phyloP scores from a whole-genome alignment of 2,329 filamentous ascomycete species.

The Colletotrichum ledebouriae region DNA sequence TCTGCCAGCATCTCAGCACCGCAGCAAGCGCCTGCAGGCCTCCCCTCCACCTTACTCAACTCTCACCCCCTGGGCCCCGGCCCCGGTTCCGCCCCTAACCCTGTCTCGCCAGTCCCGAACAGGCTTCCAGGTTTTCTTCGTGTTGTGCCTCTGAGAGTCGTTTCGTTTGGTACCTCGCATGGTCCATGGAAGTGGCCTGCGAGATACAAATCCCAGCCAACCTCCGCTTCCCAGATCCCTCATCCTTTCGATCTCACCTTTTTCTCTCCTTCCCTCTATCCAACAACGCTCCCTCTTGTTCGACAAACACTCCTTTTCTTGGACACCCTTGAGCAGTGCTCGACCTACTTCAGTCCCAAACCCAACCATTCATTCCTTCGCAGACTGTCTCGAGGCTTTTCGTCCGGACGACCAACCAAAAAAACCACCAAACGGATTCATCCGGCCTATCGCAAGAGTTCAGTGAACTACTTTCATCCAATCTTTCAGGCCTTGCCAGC shows the following conservation, averaged over 20 bases:
- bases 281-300: constrained; percentile 42
- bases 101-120: constrained; percentile 39
- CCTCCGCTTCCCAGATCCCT: constrained; percentile 32
- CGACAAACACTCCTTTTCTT: constrained; percentile 39
- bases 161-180: constrained; percentile 2
- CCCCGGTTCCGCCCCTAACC: constrained; percentile 35
- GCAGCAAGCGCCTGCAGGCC: constrained; percentile 5
- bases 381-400: constrained; percentile 30
- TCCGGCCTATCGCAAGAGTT: constrained; percentile 38
- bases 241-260: constrained; percentile 6
- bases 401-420: constrained; percentile 23
- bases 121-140: constrained; percentile 17
- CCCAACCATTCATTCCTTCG: constrained; percentile 39
- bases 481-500: constrained; percentile 30
- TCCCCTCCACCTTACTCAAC: constrained; percentile 14
- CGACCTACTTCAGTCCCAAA: constrained; percentile 32
- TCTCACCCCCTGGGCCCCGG: constrained; percentile 11
- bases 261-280: constrained; percentile 27
- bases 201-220: constrained; percentile 38
- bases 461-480: constrained; percentile 40
- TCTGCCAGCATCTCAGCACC: constrained; percentile 21
- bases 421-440: constrained; percentile 20
- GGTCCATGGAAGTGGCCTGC: constrained; percentile 27
- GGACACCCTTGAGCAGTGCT: constrained; percentile 41
- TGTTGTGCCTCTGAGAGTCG: background rate